These are phyloP conservation scores for Pachysandra terminalis DNA, from an alignment of 164 flowering plant genomes.

Conservation along the genomic window DNA sequence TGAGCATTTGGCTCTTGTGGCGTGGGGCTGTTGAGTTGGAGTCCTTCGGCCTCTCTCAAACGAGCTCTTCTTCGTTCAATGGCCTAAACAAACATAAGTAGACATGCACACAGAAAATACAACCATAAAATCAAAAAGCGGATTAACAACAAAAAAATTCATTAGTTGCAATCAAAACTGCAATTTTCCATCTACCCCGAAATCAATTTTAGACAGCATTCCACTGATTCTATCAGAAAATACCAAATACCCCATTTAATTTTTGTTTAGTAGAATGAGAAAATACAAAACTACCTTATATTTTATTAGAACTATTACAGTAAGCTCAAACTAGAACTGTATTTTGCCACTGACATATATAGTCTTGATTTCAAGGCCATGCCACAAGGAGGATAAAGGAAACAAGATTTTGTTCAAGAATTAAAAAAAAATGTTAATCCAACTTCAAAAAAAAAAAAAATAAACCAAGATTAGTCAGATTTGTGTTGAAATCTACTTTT, in stretches of 20 bases:
- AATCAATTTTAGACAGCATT: not conserved
- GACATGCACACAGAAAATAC: too few species aligned
- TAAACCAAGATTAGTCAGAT: too few species aligned
- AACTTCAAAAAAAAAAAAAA: too few species aligned
- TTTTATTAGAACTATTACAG: not conserved
- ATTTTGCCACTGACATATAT: not conserved
- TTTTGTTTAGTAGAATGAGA: not conserved
- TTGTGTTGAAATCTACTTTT: too few species aligned
- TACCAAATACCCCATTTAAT: too few species aligned
- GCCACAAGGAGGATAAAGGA: too few species aligned
- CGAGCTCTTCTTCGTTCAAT: constrained; percentile 71
- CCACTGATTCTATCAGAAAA: not conserved
- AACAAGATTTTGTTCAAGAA: too few species aligned
- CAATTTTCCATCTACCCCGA: not conserved
- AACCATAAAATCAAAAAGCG: not conserved
- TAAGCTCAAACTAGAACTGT: not conserved
- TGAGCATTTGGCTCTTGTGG: constrained; percentile 18
- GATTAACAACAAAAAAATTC: not conserved
- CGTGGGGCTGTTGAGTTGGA: constrained; percentile 26
- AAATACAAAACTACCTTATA: not conserved
- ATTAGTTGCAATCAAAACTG: too few species aligned
- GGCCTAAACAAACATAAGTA: constrained; percentile 37
- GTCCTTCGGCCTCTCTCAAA: constrained; percentile 36
- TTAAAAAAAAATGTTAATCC: too few species aligned
- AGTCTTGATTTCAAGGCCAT: too few species aligned